Percentiles rank a stretch among this genome's conserved stretches.
Evolutionary conservation across 2,329 filamentous ascomycete species (phyloP).

Genomic region (Rhynchosporium secalis): DNA sequence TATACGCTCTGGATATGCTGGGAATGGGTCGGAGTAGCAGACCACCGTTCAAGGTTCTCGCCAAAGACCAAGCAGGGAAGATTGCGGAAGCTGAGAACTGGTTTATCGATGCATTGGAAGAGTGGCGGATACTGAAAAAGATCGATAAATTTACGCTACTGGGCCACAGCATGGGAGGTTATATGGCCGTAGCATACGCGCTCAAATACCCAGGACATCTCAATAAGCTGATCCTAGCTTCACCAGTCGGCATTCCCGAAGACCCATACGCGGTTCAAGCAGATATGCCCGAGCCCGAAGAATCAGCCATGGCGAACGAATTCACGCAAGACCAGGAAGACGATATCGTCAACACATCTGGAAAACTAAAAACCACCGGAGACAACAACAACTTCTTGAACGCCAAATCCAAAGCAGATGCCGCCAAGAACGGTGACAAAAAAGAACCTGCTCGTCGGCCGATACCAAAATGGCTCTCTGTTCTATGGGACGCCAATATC

Average conservation of each 20-base stretch:
- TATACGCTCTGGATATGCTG: conserved; percentile 92
- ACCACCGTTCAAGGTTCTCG: conserved; percentile 79
- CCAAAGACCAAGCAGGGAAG: conserved; percentile 77
- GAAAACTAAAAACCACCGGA: conserved; percentile 36
- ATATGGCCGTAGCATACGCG: conserved; percentile 92
- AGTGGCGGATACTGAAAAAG: conserved; percentile 86
- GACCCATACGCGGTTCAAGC: conserved; percentile 86
- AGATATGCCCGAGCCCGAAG: conserved; percentile 73
- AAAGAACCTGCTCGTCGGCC: conserved; percentile 48
- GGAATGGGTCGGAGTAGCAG: conserved; percentile 90
- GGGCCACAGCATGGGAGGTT: conserved; percentile 91
- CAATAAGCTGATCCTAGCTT: conserved; percentile 94
- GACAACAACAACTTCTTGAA: conserved; percentile 56
- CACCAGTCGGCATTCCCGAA: conserved; percentile 90
- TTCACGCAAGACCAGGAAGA: conserved; percentile 72
- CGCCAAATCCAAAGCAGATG: conserved; percentile 45
- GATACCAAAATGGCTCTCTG: conserved; percentile 82
- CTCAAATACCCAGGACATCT: conserved; percentile 92
- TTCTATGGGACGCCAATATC: conserved; percentile 95
- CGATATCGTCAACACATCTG: conserved; percentile 45
- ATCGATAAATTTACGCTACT: conserved; percentile 92
- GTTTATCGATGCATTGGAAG: conserved; percentile 95
- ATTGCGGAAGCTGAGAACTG: conserved; percentile 89
- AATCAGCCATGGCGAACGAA: conserved; percentile 74
- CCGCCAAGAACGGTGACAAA: conserved; percentile 38